Percentiles rank a stretch among this genome's conserved stretches.
These are phyloP conservation scores for Chloroidium sp. DNA, from an alignment of 163 green algal genomes.

Conservation along the genomic window DNA sequence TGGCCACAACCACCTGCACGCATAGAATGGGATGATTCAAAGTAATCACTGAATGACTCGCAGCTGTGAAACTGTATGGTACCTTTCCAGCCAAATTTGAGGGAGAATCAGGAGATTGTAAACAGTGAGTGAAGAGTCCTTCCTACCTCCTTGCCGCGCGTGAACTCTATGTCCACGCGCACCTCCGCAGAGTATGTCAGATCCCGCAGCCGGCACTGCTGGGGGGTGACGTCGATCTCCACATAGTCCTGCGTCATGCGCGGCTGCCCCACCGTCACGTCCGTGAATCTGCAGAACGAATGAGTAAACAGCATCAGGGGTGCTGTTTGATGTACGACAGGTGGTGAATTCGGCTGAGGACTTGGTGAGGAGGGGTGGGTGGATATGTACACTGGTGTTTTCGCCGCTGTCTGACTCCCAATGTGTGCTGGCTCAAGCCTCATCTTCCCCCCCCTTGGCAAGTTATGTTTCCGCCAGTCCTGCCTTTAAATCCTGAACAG, in stretches of 20 bases:
- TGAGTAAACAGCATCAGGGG: no score
- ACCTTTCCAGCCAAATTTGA: neutral
- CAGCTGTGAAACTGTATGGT: no score
- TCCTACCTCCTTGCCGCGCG: constrained; percentile 47
- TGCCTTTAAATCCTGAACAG: no score
- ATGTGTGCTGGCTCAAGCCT: no score
- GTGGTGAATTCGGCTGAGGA: no score
- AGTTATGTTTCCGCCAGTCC: no score
- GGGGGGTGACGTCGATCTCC: constrained; percentile 78
- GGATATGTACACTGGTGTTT: no score
- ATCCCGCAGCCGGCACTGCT: constrained; percentile 94
- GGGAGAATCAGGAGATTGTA: neutral
- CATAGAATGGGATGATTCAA: no score
- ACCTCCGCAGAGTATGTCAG: constrained; percentile 97
- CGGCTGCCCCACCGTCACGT: constrained; percentile 92
- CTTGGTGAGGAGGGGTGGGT: no score
- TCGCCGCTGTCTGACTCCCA: no score
- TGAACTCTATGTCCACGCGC: constrained; percentile 97
- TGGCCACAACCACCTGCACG: neutral
- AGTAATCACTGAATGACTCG: neutral
- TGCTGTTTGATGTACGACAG: no score
- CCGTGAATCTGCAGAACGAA: constrained; percentile 55
- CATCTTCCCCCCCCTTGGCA: no score
- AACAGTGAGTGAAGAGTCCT: constrained; percentile 8
- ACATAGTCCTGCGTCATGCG: constrained; percentile 85